Percentiles rank a stretch among this genome's conserved stretches.
Conservation (phyloP, 805 yeast species). For the Citeromyces matritensis region DNA sequence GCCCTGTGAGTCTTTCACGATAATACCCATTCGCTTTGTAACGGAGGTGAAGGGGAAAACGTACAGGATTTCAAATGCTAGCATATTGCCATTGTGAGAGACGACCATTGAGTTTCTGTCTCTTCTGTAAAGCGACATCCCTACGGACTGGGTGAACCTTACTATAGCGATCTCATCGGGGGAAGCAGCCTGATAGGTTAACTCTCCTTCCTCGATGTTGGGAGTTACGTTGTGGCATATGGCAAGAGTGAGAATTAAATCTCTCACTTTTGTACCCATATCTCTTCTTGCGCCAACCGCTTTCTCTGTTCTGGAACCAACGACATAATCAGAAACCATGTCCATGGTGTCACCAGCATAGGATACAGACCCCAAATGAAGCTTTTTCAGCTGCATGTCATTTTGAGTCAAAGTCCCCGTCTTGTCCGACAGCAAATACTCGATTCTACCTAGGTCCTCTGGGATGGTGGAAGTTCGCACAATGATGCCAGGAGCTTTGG, state of each 20-base stretch:
- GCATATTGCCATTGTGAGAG: conserved; percentile 39
- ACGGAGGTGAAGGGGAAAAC: conserved; percentile 93
- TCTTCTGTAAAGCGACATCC: conserved; percentile 64
- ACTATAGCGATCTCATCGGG: conserved; percentile 98
- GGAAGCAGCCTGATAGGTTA: conserved; percentile 91
- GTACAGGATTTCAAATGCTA: conserved; percentile 56
- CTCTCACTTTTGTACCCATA: conserved; percentile 62
- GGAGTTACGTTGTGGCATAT: conserved; percentile 98
- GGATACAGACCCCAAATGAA: conserved; percentile 86
- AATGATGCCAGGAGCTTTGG: conserved; percentile 66
- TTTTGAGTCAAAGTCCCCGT: conserved; percentile 97
- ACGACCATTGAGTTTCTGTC: conserved; percentile 68
- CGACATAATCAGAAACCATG: conserved; percentile 60
- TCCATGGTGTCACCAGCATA: conserved; percentile 90
- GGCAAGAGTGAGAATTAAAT: conserved; percentile 69
- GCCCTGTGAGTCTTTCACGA: conserved; percentile 47
- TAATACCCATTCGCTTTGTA: conserved; percentile 90
- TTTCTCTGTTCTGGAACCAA: conserved; percentile 12
- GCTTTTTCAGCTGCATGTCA: conserved; percentile 91
- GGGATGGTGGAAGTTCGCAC: conserved; percentile 97
- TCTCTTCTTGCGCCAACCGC: conserved; percentile 36
- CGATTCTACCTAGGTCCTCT: conserved; percentile 93
- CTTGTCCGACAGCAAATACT: conserved; percentile 82
- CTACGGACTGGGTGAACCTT: conserved; percentile 76
- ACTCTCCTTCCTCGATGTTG: conserved; percentile 58